Evolutionary conservation across 345 rosid species (phyloP), one percentile per base, ranked within the genome.

Genomic region (Pistacia vera): DNA sequence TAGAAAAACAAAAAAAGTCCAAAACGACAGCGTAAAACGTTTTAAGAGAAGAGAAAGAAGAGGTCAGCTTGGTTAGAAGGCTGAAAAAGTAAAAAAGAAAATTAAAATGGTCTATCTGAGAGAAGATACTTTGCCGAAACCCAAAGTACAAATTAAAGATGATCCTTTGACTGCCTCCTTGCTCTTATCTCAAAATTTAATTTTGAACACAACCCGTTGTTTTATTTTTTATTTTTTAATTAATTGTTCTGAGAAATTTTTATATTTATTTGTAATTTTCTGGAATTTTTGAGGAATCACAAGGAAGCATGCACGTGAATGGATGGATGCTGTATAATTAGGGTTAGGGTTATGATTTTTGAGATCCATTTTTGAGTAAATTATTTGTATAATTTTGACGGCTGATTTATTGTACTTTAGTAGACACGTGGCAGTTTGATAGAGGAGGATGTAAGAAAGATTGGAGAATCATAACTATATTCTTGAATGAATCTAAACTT

Each of bases 111-210:
- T 7, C 46, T 5, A 7, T 36, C 72, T 33, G 4, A 30, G 69
- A 61, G 73, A 78, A 79, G 79, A 83, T 78, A 73, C 79, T 86
- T 86, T 75, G 73, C 78, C 69, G 65, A 81, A 86, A 84, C 78
- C 69, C 68, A 81, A 86, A 84, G 86, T 71, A 75, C 77, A 81
- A 69, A 80, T 66, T 76, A 73, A 86, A 80, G 52, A 82, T 76
- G 75, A 78, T 68, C 63, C 84, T 81, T 84, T 82, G 83, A 86
- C 86, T 78, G 83, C 82, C 82, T 74, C 60, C 67, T 76, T 65
- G 36, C 7, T 44, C 71, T 13, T 13, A 28, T 70, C 11, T 4
- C 51, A 28, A 17, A 17, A 33, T 75, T 64, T 36, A 33, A 5
- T 73, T 70, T 68, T 66, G 74, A 66, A 56, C 60, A 25, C 11